Evolutionary conservation across 2,329 filamentous ascomycete genomes (phyloP).

Genomic region (Aspergillus arachidicola): DNA sequence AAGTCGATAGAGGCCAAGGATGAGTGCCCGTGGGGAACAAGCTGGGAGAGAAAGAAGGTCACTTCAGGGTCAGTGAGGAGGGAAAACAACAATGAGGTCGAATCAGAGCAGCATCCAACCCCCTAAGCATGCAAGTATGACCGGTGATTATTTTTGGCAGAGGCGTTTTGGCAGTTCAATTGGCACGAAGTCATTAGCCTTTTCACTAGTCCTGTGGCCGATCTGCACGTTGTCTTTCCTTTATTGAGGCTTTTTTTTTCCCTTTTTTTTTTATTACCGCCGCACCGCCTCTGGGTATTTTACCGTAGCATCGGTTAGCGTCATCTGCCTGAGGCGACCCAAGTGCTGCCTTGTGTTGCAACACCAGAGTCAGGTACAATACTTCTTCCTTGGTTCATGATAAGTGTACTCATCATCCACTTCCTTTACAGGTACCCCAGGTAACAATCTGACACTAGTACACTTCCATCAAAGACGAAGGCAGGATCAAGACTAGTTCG

Average conservation of each 20-base stretch:
- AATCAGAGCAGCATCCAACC: neutral
- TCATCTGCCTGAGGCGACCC: neutral
- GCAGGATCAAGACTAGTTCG: neutral
- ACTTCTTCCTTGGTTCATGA: neutral
- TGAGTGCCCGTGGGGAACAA: constrained; percentile 1
- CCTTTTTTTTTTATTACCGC: neutral
- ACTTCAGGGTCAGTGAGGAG: neutral
- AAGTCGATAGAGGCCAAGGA: constrained; percentile 9
- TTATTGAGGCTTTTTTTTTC: neutral
- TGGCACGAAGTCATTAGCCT: constrained; percentile 2
- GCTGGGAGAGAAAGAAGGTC: neutral
- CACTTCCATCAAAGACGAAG: neutral
- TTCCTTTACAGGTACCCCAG: too few relatives aligned
- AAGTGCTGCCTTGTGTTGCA: neutral
- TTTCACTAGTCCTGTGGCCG: constrained; percentile 2
- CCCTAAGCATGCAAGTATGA: constrained; percentile 8
- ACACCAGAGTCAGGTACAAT: neutral
- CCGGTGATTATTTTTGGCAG: constrained; percentile 6
- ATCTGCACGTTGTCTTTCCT: constrained; percentile 2
- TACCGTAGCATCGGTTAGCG: neutral
- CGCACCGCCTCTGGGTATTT: neutral
- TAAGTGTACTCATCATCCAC: too few relatives aligned
- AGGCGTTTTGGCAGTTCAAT: neutral
- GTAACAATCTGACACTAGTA: too few relatives aligned
- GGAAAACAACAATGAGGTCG: neutral